Evolutionary conservation across 805 yeast species (phyloP).

Genomic region (Metahyphopichia silvanorum): DNA sequence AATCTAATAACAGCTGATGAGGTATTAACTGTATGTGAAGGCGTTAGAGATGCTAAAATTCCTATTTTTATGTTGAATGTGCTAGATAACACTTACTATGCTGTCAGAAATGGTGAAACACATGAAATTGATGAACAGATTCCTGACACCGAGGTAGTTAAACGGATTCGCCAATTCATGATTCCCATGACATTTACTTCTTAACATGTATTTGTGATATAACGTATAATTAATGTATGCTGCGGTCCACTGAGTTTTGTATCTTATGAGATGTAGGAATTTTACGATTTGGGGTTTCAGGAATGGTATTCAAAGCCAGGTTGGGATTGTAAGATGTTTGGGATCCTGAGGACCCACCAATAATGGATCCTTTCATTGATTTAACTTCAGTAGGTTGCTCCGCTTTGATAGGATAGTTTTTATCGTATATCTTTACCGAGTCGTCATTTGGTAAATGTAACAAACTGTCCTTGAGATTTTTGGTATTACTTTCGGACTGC

Average conservation of each 20-base stretch:
- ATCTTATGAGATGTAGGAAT: too few species aligned
- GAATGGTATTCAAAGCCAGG: too few species aligned
- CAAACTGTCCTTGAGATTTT: slow-evolving; percentile 9
- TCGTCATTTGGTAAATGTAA: slow-evolving; percentile 3
- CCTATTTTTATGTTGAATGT: slow-evolving; percentile 34
- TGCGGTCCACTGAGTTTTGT: too few species aligned
- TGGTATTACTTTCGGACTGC: slow-evolving; percentile 5
- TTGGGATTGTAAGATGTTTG: too few species aligned
- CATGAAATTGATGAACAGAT: slow-evolving; percentile 13
- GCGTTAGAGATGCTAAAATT: slow-evolving; percentile 34
- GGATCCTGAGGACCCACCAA: too few species aligned
- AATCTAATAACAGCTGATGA: slow-evolving; percentile 25
- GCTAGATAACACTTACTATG: slow-evolving; percentile 28
- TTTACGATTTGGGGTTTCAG: too few species aligned
- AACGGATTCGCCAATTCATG: slow-evolving; percentile 30
- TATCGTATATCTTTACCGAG: slow-evolving; percentile 3
- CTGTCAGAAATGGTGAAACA: slow-evolving; percentile 12
- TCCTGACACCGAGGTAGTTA: slow-evolving; percentile 27
- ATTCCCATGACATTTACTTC: slow-evolving; percentile 29
- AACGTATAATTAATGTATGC: slow-evolving; percentile 3
- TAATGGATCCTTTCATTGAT: too few species aligned
- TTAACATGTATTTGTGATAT: too few species aligned
- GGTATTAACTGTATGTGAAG: slow-evolving; percentile 31
- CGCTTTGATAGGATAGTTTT: slow-evolving; percentile 1
- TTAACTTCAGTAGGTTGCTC: background rate